Conservation (phyloP, 1,139 yeast genomes). For the Yamadazyma trypodendri region DNA sequence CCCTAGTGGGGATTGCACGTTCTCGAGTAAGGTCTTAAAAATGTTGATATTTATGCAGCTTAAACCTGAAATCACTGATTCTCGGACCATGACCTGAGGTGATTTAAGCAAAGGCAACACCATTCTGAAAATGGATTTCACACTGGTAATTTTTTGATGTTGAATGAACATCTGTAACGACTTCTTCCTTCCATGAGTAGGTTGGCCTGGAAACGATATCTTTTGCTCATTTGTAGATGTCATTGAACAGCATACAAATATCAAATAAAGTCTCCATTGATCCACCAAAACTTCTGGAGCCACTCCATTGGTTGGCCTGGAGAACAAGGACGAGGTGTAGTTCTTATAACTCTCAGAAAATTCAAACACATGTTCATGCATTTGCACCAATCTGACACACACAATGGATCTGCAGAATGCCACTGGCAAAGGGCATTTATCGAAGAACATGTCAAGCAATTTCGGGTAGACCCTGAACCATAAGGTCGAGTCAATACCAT, state of each 20-base stretch:
- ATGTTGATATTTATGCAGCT: constrained; percentile 90
- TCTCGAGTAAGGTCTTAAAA: constrained; percentile 77
- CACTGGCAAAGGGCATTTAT: constrained; percentile 86
- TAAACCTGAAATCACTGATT: constrained; percentile 82
- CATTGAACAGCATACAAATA: constrained; percentile 88
- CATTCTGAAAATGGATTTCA: constrained; percentile 84
- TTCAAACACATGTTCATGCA: constrained; percentile 76
- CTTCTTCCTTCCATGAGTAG: constrained; percentile 66
- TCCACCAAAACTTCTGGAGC: constrained; percentile 77
- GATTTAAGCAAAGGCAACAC: constrained; percentile 78
- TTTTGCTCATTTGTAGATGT: constrained; percentile 88
- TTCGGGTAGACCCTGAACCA: constrained; percentile 91
- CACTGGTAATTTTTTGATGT: constrained; percentile 91
- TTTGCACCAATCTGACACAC: constrained; percentile 82
- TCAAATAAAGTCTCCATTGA: constrained; percentile 85
- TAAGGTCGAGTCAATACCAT: constrained; percentile 91
- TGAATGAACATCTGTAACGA: constrained; percentile 79
- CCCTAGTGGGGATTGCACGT: constrained; percentile 61
- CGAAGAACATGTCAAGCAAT: constrained; percentile 69
- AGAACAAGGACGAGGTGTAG: constrained; percentile 41
- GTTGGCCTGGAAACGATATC: constrained; percentile 58
- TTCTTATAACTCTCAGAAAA: constrained; percentile 54
- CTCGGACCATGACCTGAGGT: constrained; percentile 69
- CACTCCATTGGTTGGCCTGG: constrained; percentile 21
- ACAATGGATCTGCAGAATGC: constrained; percentile 93